Evolutionary conservation across 2,329 filamentous ascomycete species (phyloP), one percentile per base, ranked within the genome.

Genomic region (Lecanicillium sp.): DNA sequence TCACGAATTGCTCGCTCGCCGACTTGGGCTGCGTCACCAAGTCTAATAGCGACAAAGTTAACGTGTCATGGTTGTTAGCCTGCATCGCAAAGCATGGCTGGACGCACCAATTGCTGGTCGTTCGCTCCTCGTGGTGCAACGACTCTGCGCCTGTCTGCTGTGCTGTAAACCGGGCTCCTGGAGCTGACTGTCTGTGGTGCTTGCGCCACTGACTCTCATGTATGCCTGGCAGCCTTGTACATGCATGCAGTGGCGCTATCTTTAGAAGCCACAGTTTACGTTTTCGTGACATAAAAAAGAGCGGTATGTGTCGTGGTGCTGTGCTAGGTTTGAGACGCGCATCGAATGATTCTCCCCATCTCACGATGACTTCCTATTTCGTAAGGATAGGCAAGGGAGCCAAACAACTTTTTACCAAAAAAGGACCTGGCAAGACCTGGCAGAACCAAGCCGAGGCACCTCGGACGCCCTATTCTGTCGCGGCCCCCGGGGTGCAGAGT

Each of bases 121-220:
- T 24, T 35, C 40, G 27, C 12, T 29, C 7, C 19, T 23, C 38
- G 17, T 29, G 23, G 29, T 35, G 41, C 20, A n/a, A 19, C 7
- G 21, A 5, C 30, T 44, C n/a, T n/a, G n/a, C n/a, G 41, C 21
- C 17, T n/a, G 10, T 35, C 41, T 36, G 20, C 21, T 33, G 21
- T 20, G 29, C 42, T 44, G 23, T 43, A 12, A 14, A 10, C 30
- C 23, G 11, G n/a, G 32, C n/a, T 33, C 3, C 23, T 24, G 19
- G 20, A 19, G 10, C 30, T 33, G n/a, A n/a, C n/a, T n/a, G n/a
- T n/a, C n/a, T n/a, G 30, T 14, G 5, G 10, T 12, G 32, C 15
- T 37, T 29, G 23, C 23, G 42, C 42, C 12, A 36, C 17, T n/a
- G 42, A 27, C 42, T 32, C 40, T 44, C 15, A 36, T 44, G 30